phyloP scores from a whole-genome alignment of 2,329 filamentous ascomycete genomes.

The Raffaelea albimanens region DNA sequence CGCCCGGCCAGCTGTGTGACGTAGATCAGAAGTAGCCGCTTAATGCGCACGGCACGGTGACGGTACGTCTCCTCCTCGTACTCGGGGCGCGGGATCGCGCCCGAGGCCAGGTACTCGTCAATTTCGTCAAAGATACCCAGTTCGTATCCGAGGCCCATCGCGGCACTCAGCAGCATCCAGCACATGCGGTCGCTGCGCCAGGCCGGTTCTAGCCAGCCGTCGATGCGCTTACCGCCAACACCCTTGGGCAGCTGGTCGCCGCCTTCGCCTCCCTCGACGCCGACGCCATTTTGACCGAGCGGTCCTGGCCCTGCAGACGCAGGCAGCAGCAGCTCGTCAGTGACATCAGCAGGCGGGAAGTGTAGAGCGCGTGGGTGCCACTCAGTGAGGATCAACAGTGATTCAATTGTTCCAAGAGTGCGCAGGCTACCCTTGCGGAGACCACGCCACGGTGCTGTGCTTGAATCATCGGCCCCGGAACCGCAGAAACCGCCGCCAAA shows the following conservation, averaged over 20 bases:
- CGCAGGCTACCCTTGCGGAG: constrained; percentile 70
- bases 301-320: constrained; percentile 39
- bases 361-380: constrained; percentile 95
- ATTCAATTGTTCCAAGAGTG: constrained; percentile 89
- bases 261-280: constrained; percentile 21
- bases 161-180: constrained; percentile 93
- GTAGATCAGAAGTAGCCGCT: constrained; percentile 80
- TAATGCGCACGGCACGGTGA: constrained; percentile 70
- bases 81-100: constrained; percentile 51
- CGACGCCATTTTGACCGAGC: constrained; percentile 12
- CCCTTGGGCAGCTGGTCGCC: constrained; percentile 37
- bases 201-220: constrained; percentile 92
- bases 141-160: constrained; percentile 83
- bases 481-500: constrained; percentile 84
- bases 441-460: constrained; percentile 61
- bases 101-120: constrained; percentile 55
- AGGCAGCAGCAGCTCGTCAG: constrained; percentile 58
- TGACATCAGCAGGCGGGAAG: constrained; percentile 75
- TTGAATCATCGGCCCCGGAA: constrained; percentile 57
- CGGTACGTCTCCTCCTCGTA: constrained; percentile 70
- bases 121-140: constrained; percentile 92
- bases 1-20: constrained; percentile 89
- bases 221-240: constrained; percentile 76
- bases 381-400: constrained; percentile 85
- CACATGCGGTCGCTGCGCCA: constrained; percentile 95